Evolutionary conservation across 345 rosid genomes (phyloP).

Genomic region (Salix koriyanagi): DNA sequence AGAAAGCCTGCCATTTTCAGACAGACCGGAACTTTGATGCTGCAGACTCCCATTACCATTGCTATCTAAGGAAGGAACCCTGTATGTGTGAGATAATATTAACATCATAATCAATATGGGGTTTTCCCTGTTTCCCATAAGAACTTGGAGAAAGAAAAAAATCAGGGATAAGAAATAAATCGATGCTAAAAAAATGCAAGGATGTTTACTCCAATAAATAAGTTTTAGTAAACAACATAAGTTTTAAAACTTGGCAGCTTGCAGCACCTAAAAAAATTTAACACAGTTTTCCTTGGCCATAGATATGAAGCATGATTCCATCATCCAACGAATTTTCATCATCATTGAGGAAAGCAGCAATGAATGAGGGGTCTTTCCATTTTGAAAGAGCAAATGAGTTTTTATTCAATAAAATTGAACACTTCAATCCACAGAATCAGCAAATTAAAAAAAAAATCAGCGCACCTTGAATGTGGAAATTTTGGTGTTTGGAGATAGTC

Average conservation of each 20-base stretch:
- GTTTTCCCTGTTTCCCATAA: background rate
- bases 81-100: slow-evolving; percentile 10
- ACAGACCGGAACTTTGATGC: slow-evolving; percentile 33
- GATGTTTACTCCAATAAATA: background rate
- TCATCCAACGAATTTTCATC: background rate
- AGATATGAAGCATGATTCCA: background rate
- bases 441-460: background rate
- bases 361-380: background rate
- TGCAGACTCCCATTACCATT: slow-evolving; percentile 28
- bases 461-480: slow-evolving; percentile 45
- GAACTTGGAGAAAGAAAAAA: background rate
- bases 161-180: background rate
- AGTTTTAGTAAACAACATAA: background rate
- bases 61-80: slow-evolving; percentile 32
- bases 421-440: background rate
- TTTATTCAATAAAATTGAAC: background rate
- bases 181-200: background rate
- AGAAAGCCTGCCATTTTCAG: slow-evolving; percentile 35
- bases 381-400: background rate
- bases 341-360: background rate
- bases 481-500: slow-evolving; percentile 46
- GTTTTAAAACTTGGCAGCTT: background rate
- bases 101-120: background rate
- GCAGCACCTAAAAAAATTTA: background rate
- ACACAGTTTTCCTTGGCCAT: background rate